Conservation (phyloP, 768 basidiomycete genomes). For the Hemileccinum rubropunctum region DNA sequence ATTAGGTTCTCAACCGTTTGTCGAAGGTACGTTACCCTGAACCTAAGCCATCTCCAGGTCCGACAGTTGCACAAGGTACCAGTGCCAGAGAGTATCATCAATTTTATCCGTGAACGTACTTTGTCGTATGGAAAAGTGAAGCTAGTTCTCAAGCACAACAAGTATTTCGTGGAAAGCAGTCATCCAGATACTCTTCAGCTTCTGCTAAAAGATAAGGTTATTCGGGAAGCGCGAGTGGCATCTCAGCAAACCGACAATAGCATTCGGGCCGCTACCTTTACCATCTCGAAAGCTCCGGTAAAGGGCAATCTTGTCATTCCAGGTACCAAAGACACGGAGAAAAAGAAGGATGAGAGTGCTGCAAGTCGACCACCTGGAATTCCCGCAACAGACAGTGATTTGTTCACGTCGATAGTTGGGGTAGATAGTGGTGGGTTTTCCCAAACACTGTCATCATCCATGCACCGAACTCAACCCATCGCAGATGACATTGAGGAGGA, state of each 20-base stretch:
- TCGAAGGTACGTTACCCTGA: slow-evolving; percentile 51
- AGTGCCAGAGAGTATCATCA: slow-evolving; percentile 81
- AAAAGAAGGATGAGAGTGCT: slow-evolving; percentile 62
- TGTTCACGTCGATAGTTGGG: slow-evolving; percentile 96
- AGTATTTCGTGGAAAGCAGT: slow-evolving; percentile 93
- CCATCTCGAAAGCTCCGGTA: slow-evolving; percentile 77
- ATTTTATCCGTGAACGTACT: slow-evolving; percentile 90
- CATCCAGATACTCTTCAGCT: slow-evolving; percentile 91
- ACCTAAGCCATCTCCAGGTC: background rate
- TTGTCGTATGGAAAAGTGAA: slow-evolving; percentile 98
- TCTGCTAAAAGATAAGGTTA: slow-evolving; percentile 81
- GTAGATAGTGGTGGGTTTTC: slow-evolving; percentile 72
- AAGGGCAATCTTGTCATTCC: slow-evolving; percentile 84
- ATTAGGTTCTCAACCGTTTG: slow-evolving; percentile 73
- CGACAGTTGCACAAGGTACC: slow-evolving; percentile 60
- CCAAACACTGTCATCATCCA: background rate
- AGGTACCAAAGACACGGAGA: slow-evolving; percentile 73
- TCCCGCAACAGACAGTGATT: slow-evolving; percentile 58
- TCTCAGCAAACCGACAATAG: slow-evolving; percentile 68
- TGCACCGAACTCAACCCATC: background rate
- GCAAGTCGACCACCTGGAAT: slow-evolving; percentile 30
- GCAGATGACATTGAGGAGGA: slow-evolving; percentile 96
- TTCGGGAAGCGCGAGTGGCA: slow-evolving; percentile 79
- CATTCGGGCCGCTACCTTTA: slow-evolving; percentile 73
- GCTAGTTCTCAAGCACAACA: slow-evolving; percentile 96